These are phyloP conservation scores for Nakazawaea pomicola DNA, from an alignment of 805 yeast genomes.

Conservation along the genomic window DNA sequence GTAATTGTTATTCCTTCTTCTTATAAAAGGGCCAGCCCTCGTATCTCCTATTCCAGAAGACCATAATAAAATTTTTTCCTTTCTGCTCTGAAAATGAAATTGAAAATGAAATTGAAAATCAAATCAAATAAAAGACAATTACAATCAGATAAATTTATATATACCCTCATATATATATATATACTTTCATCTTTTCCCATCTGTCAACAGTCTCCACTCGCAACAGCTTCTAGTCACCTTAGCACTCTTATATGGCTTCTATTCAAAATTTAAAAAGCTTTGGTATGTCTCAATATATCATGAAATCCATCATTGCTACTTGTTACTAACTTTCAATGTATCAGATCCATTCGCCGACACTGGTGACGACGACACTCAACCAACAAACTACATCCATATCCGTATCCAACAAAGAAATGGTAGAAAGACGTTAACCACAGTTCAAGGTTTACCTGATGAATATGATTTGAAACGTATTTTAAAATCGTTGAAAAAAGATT, in stretches of 20 bases:
- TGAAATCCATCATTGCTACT: neutral
- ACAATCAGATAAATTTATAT: no score
- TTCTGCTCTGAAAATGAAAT: no score
- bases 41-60: no score
- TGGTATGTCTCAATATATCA: conserved; percentile 35
- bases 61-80: no score
- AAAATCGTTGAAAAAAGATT: conserved; percentile 93
- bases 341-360: conserved; percentile 98
- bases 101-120: no score
- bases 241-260: conserved; percentile 69
- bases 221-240: no score
- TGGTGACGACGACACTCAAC: conserved; percentile 98
- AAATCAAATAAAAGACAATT: no score
- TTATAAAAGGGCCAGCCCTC: no score
- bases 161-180: conserved; percentile 1
- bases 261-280: conserved; percentile 85
- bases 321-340: conserved; percentile 2
- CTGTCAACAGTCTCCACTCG: no score
- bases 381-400: conserved; percentile 92
- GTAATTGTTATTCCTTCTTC: no score
- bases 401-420: conserved; percentile 99
- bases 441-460: conserved; percentile 94
- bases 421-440: conserved; percentile 96
- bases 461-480: conserved; percentile 92
- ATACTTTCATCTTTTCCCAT: neutral